A percentile compares a stretch with the other conserved stretches of the same genome.
Evolutionary conservation across 768 basidiomycete species (phyloP).

Genomic region (Suillus americanus): DNA sequence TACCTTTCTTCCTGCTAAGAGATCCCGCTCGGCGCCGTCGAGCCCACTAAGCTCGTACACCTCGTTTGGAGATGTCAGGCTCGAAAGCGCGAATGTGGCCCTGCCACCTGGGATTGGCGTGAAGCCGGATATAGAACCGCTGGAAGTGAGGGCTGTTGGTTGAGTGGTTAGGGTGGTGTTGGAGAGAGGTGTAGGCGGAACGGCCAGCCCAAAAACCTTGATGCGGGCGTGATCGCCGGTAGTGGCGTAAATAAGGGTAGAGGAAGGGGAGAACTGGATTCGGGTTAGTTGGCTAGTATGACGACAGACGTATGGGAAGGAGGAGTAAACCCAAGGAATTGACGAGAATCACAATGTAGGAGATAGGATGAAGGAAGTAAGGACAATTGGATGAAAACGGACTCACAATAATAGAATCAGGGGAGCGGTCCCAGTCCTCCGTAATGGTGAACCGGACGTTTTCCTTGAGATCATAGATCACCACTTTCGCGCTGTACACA

Average conservation of each 20-base stretch:
- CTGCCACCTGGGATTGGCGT: constrained; percentile 59
- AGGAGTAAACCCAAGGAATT: not conserved
- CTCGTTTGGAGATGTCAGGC: constrained; percentile 79
- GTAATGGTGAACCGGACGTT: constrained; percentile 73
- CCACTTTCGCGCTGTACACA: constrained; percentile 60
- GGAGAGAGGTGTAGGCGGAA: constrained; percentile 59
- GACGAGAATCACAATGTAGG: not conserved
- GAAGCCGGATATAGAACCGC: constrained; percentile 58
- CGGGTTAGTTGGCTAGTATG: not conserved
- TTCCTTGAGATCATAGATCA: constrained; percentile 72
- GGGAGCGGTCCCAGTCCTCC: constrained; percentile 84
- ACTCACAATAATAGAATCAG: constrained; percentile 32
- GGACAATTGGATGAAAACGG: not conserved
- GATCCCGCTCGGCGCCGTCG: constrained; percentile 40
- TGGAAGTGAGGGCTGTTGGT: constrained; percentile 61
- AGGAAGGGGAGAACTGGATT: constrained; percentile 71
- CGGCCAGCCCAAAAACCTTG: constrained; percentile 69
- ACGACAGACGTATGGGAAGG: not conserved
- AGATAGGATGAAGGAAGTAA: not conserved
- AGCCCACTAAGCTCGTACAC: constrained; percentile 62
- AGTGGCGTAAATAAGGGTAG: constrained; percentile 65
- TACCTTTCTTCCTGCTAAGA: constrained; percentile 30
- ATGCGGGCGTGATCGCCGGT: constrained; percentile 77
- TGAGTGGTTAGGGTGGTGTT: constrained; percentile 49
- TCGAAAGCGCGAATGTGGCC: constrained; percentile 71